These are phyloP conservation scores for Penicillium tannophilum DNA, from an alignment of 495 filamentous ascomycete genomes.

Conservation along the genomic window DNA sequence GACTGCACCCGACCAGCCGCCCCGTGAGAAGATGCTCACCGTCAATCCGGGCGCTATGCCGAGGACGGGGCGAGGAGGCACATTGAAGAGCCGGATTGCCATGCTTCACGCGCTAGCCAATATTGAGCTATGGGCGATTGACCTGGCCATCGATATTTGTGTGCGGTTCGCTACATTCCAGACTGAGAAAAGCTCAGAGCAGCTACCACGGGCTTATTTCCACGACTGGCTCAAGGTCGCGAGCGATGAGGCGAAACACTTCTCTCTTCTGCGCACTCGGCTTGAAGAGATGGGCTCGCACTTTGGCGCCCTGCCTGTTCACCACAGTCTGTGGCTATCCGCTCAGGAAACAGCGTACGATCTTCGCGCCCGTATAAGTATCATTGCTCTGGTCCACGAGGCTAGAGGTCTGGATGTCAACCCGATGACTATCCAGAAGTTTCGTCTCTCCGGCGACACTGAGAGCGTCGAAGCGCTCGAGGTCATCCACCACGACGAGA, in stretches of 20 bases:
- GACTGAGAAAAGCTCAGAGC: constrained; percentile 30
- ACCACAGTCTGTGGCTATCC: constrained; percentile 54
- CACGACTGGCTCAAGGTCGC: constrained; percentile 59
- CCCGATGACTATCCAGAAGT: constrained; percentile 57
- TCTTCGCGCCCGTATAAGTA: constrained; percentile 53
- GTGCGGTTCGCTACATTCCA: constrained; percentile 54
- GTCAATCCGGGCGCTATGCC: constrained; percentile 49
- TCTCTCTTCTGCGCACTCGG: constrained; percentile 51
- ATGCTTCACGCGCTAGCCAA: constrained; percentile 58
- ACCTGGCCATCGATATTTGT: constrained; percentile 57
- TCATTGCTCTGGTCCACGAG: constrained; percentile 56
- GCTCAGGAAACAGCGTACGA: constrained; percentile 50
- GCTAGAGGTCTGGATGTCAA: constrained; percentile 56
- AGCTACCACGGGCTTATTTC: constrained; percentile 52
- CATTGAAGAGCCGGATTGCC: constrained; percentile 49
- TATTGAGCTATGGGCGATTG: constrained; percentile 58
- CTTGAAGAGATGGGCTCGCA: constrained; percentile 52
- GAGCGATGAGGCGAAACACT: constrained; percentile 56
- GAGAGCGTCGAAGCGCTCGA: constrained; percentile 49
- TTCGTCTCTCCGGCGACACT: constrained; percentile 45
- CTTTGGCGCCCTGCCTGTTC: constrained; percentile 54
- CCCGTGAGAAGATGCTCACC: constrained; percentile 44
- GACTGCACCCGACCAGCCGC: constrained; percentile 45
- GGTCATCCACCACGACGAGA: constrained; percentile 56
- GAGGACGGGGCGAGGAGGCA: constrained; percentile 45